These are phyloP conservation scores for Kazachstania bromeliacearum DNA, from an alignment of 805 yeast species.

Conservation along the genomic window DNA sequence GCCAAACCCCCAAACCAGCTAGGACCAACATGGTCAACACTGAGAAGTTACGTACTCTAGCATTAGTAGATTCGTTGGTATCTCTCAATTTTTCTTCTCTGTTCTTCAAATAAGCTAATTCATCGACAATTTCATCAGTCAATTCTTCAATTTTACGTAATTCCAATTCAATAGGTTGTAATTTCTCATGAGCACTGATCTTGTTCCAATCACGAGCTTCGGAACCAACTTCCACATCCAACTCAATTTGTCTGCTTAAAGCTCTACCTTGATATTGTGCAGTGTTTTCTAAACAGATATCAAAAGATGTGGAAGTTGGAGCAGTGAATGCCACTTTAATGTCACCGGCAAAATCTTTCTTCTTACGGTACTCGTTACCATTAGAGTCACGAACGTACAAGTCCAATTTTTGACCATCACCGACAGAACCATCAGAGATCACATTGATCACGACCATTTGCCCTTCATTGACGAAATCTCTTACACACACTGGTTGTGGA, in stretches of 20 bases:
- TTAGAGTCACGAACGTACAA: conserved; percentile 61
- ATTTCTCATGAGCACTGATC: conserved; percentile 82
- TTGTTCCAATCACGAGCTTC: conserved; percentile 98
- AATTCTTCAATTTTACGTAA: conserved; percentile 79
- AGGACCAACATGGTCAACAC: conserved; percentile 57
- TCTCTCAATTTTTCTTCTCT: conserved; percentile 93
- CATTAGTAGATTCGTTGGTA: conserved; percentile 92
- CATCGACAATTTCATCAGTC: conserved; percentile 70
- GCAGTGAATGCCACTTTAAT: conserved; percentile 77
- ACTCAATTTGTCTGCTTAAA: conserved; percentile 62
- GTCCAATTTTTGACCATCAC: conserved; percentile 80
- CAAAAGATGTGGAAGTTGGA: conserved; percentile 74
- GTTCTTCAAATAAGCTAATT: conserved; percentile 70
- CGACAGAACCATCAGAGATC: conserved; percentile 60
- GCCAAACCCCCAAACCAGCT: conserved; percentile 82
- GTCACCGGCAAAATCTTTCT: conserved; percentile 64
- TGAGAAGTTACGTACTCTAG: conserved; percentile 85
- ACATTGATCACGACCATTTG: conserved; percentile 82
- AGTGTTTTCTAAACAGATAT: conserved; percentile 78
- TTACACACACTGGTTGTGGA: conserved; percentile 66
- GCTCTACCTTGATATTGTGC: conserved; percentile 28
- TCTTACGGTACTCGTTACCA: conserved; percentile 79
- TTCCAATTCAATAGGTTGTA: conserved; percentile 87
- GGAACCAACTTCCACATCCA: conserved; percentile 91
- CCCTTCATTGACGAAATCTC: conserved; percentile 81